phyloP scores from a whole-genome alignment of 129 eudicot species.

The Flaveria ramosissima region DNA sequence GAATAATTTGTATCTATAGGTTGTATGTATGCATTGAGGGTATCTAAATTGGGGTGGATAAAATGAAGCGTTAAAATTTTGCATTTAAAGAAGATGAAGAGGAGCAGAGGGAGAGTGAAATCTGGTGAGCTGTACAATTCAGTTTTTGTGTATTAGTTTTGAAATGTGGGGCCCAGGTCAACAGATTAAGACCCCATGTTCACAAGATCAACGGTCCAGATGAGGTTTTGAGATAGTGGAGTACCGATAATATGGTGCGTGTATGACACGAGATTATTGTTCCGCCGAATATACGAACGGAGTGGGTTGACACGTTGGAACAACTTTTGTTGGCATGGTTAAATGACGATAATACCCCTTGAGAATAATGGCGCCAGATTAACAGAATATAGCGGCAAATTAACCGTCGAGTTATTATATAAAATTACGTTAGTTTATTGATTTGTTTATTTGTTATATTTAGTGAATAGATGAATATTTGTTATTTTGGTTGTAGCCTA shows the following conservation, averaged over 20 bases:
- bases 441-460: background rate
- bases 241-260: conserved; percentile 31
- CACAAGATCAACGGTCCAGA: conserved; percentile 31
- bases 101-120: conserved; percentile 32
- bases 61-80: background rate
- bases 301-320: conserved; percentile 45
- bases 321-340: background rate
- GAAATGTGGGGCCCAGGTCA: conserved; percentile 32
- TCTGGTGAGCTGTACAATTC: conserved; percentile 42
- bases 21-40: background rate
- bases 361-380: conserved; percentile 1
- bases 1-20: conserved; percentile 10
- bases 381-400: conserved; percentile 27
- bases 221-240: conserved; percentile 31
- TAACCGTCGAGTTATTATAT: conserved; percentile 15
- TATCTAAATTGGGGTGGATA: background rate
- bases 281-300: conserved; percentile 33
- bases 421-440: background rate
- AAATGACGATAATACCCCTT: conserved; percentile 30
- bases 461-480: no score
- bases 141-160: conserved; percentile 20
- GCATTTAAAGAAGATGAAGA: background rate
- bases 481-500: no score
- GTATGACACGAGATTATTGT: conserved; percentile 23
- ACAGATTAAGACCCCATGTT: background rate